Conservation (phyloP, 345 rosid genomes). For the Cardamine resedifolia region DNA sequence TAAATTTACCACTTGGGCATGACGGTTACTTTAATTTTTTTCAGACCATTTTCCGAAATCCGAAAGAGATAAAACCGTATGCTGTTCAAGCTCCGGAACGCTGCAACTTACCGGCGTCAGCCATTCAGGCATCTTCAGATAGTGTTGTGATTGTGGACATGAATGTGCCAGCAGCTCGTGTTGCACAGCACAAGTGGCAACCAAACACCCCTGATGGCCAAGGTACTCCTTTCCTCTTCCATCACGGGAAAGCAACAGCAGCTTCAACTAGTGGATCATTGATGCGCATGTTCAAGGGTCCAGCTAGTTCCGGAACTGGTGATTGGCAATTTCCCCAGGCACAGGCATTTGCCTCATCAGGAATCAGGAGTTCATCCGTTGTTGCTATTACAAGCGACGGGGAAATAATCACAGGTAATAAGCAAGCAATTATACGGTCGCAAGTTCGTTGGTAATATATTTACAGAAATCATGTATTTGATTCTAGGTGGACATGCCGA, state of each 20-base stretch:
- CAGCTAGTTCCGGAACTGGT: constrained; percentile 57
- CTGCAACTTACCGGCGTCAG: constrained; percentile 96
- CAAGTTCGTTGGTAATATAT: constrained; percentile 16
- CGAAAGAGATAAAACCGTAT: constrained; percentile 79
- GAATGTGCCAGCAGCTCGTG: constrained; percentile 90
- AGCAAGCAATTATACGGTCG: background rate
- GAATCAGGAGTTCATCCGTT: constrained; percentile 73
- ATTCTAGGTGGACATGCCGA: constrained; percentile 88
- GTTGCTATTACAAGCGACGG: constrained; percentile 77
- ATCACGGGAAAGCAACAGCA: constrained; percentile 73
- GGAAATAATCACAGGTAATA: constrained; percentile 83
- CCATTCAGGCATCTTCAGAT: constrained; percentile 88
- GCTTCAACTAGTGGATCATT: constrained; percentile 70
- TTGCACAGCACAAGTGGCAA: constrained; percentile 95
- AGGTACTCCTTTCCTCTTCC: constrained; percentile 90
- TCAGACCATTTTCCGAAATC: constrained; percentile 95
- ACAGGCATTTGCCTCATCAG: constrained; percentile 81
- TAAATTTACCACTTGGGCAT: background rate
- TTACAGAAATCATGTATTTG: constrained; percentile 3
- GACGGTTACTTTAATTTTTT: constrained; percentile 27
- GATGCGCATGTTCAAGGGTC: constrained; percentile 91
- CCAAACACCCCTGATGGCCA: constrained; percentile 96
- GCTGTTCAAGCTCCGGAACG: constrained; percentile 74
- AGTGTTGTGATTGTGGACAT: constrained; percentile 68
- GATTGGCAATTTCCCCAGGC: constrained; percentile 91